These are phyloP conservation scores for Colletotrichum lini DNA, from an alignment of 2,329 filamentous ascomycete species.

Conservation along the genomic window DNA sequence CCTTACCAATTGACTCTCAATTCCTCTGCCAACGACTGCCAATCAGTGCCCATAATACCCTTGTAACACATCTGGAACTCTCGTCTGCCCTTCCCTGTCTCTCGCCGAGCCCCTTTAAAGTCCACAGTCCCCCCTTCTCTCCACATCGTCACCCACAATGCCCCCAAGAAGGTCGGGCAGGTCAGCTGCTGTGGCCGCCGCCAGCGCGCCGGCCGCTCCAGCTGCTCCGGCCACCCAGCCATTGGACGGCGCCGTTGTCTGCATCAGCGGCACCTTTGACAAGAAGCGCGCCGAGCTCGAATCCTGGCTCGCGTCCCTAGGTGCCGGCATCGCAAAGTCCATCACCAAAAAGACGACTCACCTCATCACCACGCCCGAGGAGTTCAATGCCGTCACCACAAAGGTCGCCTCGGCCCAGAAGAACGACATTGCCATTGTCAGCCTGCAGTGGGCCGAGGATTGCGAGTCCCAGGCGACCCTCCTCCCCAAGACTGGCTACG, in stretches of 20 bases:
- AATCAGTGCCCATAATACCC: not conserved
- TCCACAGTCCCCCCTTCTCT: not conserved
- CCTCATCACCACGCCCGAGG: conserved; percentile 68
- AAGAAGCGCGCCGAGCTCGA: conserved; percentile 65
- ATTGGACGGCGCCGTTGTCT: conserved; percentile 66
- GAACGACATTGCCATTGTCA: conserved; percentile 68
- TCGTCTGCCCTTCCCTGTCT: not conserved
- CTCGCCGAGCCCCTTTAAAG: not conserved
- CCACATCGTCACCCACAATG: conserved; percentile 34
- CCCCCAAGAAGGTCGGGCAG: conserved; percentile 38
- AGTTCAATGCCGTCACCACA: conserved; percentile 63
- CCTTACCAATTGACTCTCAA: not conserved
- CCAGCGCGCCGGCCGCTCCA: conserved; percentile 10
- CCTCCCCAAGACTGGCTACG: conserved; percentile 52
- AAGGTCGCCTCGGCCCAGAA: conserved; percentile 67
- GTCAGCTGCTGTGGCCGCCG: conserved; percentile 20
- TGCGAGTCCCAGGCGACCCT: conserved; percentile 60
- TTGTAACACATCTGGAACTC: not conserved
- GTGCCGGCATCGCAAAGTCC: conserved; percentile 62
- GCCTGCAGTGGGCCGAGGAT: conserved; percentile 74
- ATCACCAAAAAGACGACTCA: conserved; percentile 69
- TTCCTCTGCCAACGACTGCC: not conserved
- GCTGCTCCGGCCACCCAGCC: conserved; percentile 46
- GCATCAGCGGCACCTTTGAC: conserved; percentile 73
- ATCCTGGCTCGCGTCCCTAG: conserved; percentile 61